These are phyloP conservation scores for Talaromyces sp. DNA, from an alignment of 2,329 filamentous ascomycete genomes.

Conservation along the genomic window DNA sequence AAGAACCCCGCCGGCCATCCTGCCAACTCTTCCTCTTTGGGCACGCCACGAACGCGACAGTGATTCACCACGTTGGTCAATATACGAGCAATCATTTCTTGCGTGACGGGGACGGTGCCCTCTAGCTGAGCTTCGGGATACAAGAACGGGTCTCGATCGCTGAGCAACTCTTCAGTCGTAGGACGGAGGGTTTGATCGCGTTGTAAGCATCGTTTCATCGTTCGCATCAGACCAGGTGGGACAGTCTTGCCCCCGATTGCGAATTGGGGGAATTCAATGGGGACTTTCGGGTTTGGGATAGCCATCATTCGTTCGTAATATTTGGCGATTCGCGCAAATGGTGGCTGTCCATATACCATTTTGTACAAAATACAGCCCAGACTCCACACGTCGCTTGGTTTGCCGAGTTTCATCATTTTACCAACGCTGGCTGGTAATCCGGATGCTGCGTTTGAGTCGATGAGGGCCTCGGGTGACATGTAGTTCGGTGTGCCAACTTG, in stretches of 20 bases:
- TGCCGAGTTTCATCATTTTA: conserved; percentile 92
- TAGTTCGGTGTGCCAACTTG: conserved; percentile 97
- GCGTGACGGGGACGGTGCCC: conserved; percentile 49
- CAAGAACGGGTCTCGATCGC: conserved; percentile 55
- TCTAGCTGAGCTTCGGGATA: conserved; percentile 52
- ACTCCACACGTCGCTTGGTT: conserved; percentile 94
- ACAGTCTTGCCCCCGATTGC: conserved; percentile 50
- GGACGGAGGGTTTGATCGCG: conserved; percentile 57
- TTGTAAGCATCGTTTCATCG: conserved; percentile 57
- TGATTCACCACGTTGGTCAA: conserved; percentile 59
- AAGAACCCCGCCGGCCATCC: conserved; percentile 49
- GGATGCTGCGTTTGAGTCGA: conserved; percentile 72
- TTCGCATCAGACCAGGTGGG: conserved; percentile 54
- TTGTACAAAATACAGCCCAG: conserved; percentile 95
- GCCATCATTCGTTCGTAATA: conserved; percentile 73
- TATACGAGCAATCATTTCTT: conserved; percentile 60
- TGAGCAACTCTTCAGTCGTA: conserved; percentile 55
- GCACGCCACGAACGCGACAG: conserved; percentile 54
- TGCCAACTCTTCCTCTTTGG: conserved; percentile 55
- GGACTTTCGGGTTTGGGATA: conserved; percentile 49
- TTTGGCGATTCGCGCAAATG: conserved; percentile 88
- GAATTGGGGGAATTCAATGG: conserved; percentile 46
- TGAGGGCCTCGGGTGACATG: conserved; percentile 93
- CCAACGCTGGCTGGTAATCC: conserved; percentile 46
- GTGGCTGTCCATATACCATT: conserved; percentile 95